Conservation (phyloP, 2,329 filamentous ascomycete species). For the Fusarium avenaceum region DNA sequence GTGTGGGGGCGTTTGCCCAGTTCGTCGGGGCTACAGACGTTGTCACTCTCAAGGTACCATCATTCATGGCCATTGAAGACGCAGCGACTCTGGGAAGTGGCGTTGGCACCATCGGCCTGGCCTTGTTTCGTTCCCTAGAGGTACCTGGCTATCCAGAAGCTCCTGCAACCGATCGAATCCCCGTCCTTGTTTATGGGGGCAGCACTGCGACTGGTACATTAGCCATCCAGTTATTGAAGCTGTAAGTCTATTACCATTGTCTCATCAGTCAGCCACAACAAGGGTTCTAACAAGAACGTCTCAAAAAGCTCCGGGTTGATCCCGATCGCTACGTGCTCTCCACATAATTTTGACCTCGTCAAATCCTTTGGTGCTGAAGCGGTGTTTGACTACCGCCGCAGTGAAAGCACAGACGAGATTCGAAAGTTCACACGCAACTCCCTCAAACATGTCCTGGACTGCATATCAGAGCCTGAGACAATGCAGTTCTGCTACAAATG, state of each 20-base stretch:
- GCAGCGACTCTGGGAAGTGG: slow-evolving; percentile 61
- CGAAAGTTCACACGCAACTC: neutral
- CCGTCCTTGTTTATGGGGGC: slow-evolving; percentile 24
- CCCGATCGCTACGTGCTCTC: slow-evolving; percentile 14
- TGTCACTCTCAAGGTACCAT: slow-evolving; percentile 59
- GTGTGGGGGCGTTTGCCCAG: slow-evolving; percentile 57
- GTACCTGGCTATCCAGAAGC: slow-evolving; percentile 1
- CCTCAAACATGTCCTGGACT: neutral
- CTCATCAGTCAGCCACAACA: too few species aligned
- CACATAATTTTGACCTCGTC: slow-evolving; percentile 24
- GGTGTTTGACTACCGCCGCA: slow-evolving; percentile 18
- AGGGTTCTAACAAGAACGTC: too few species aligned
- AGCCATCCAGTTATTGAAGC: slow-evolving; percentile 19
- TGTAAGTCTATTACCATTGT: neutral
- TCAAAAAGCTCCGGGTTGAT: neutral
- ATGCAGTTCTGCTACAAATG: slow-evolving; percentile 13
- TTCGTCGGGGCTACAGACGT: slow-evolving; percentile 56
- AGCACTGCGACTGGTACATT: slow-evolving; percentile 11
- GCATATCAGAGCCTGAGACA: slow-evolving; percentile 4
- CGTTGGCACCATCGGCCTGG: slow-evolving; percentile 60
- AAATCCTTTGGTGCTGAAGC: slow-evolving; percentile 21
- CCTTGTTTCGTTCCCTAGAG: slow-evolving; percentile 60
- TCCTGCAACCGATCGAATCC: neutral
- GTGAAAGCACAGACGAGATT: neutral
- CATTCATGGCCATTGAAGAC: slow-evolving; percentile 56